phyloP scores from a whole-genome alignment of 768 basidiomycete species.

The Hortiboletus campestris region DNA sequence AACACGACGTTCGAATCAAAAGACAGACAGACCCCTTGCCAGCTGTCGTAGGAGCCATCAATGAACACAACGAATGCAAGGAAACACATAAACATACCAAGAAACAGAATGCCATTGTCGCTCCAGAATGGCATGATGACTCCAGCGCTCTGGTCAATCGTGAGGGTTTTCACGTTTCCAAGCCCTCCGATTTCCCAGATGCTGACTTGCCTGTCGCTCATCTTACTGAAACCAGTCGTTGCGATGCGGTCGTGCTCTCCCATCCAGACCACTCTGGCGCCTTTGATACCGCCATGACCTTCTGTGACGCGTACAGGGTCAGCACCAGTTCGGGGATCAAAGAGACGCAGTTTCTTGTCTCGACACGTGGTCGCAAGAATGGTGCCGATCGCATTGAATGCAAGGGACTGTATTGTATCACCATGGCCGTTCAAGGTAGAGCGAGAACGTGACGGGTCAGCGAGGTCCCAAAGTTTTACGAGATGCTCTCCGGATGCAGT shows the following conservation, averaged over 20 bases:
- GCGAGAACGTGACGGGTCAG: conserved; percentile 62
- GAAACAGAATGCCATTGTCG: conserved; percentile 88
- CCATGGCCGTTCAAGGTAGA: conserved; percentile 68
- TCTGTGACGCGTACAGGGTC: conserved; percentile 83
- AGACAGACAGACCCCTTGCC: conserved; percentile 76
- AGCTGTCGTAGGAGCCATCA: conserved; percentile 40
- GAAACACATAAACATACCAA: conserved; percentile 45
- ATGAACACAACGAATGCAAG: background rate
- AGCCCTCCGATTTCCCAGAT: conserved; percentile 88
- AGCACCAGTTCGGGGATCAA: conserved; percentile 80
- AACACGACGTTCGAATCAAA: background rate
- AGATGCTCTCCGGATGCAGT: conserved; percentile 80
- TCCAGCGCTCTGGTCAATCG: conserved; percentile 87
- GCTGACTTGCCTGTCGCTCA: conserved; percentile 89
- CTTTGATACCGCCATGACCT: conserved; percentile 92
- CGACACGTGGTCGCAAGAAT: conserved; percentile 86
- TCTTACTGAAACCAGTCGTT: conserved; percentile 95
- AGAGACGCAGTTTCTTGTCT: conserved; percentile 89
- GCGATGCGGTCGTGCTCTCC: conserved; percentile 85
- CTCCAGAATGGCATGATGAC: conserved; percentile 98
- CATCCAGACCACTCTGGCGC: conserved; percentile 86
- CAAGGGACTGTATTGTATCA: conserved; percentile 84
- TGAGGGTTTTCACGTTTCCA: conserved; percentile 70
- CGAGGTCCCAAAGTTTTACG: conserved; percentile 91
- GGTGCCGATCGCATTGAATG: conserved; percentile 80